phyloP scores from a whole-genome alignment of 2,329 filamentous ascomycete species.

The Dactylellina sp. region DNA sequence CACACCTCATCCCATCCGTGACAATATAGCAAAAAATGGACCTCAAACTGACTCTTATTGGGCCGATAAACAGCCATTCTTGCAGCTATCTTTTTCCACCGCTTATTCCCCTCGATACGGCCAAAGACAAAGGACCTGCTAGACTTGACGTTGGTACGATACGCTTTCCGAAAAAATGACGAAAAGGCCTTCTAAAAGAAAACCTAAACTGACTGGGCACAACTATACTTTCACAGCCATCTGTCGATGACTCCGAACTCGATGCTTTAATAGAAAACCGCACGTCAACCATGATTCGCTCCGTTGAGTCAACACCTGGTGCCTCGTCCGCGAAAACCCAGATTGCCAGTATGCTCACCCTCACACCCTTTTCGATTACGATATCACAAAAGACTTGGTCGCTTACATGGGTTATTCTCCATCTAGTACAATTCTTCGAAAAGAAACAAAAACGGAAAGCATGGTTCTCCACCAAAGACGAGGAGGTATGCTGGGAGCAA shows the following conservation, averaged over 20 bases:
- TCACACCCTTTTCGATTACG: neutral
- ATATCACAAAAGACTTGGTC: neutral
- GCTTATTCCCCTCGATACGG: slow-evolving; percentile 88
- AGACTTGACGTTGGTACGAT: slow-evolving; percentile 77
- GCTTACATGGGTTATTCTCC: slow-evolving; percentile 1
- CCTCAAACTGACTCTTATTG: slow-evolving; percentile 36
- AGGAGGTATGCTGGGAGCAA: slow-evolving; percentile 96
- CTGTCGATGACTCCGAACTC: slow-evolving; percentile 88
- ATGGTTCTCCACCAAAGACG: slow-evolving; percentile 81
- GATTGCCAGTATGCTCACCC: slow-evolving; percentile 56
- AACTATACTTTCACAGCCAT: slow-evolving; percentile 68
- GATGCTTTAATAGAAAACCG: slow-evolving; percentile 94
- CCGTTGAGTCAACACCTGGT: slow-evolving; percentile 56
- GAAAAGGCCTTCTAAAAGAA: neutral
- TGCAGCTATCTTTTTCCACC: slow-evolving; percentile 98
- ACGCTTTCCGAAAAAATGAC: slow-evolving; percentile 3
- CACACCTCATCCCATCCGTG: slow-evolving; percentile 26
- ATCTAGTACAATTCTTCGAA: slow-evolving; percentile 87
- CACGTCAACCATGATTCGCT: slow-evolving; percentile 78
- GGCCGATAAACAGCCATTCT: slow-evolving; percentile 75
- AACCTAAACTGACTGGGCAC: neutral
- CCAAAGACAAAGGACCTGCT: slow-evolving; percentile 89
- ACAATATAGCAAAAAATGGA: slow-evolving; percentile 25
- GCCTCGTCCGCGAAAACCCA: slow-evolving; percentile 58
- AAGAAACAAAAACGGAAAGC: slow-evolving; percentile 85